Percentiles rank a stretch among this genome's conserved stretches.
Conservation (phyloP, 192 early-diverging fungal genomes). For the Pilaira anomala region DNA sequence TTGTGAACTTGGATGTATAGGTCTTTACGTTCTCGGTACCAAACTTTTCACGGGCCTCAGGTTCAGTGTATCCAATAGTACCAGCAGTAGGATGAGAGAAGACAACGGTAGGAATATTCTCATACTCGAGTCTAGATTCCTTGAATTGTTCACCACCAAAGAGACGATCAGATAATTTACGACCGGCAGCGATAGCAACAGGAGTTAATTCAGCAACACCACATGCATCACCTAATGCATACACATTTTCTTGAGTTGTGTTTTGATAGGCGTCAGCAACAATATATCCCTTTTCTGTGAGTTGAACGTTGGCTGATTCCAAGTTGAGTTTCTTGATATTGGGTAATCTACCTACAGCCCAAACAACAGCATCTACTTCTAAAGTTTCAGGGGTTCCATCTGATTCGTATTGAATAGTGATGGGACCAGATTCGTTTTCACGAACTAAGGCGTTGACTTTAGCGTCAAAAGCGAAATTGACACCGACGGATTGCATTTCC, state of each 20-base stretch:
- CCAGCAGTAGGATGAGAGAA: conserved; percentile 91
- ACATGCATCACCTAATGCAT: conserved; percentile 93
- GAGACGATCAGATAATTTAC: conserved; percentile 82
- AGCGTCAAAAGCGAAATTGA: conserved; percentile 73
- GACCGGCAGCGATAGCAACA: conserved; percentile 95
- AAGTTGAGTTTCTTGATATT: conserved; percentile 73
- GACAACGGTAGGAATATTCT: conserved; percentile 92
- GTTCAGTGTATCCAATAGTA: conserved; percentile 84
- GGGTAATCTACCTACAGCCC: conserved; percentile 88
- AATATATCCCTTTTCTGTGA: conserved; percentile 72
- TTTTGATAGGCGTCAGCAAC: conserved; percentile 85
- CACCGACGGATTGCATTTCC: conserved; percentile 72
- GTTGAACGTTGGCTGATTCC: conserved; percentile 56
- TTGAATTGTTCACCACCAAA: conserved; percentile 78
- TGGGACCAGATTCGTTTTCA: conserved; percentile 46
- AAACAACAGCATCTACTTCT: conserved; percentile 83
- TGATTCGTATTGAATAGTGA: conserved; percentile 48
- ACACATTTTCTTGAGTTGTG: conserved; percentile 66
- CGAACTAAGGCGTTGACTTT: conserved; percentile 60
- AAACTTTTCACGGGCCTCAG: conserved; percentile 67
- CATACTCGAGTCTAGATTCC: conserved; percentile 84
- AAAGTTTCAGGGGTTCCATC: conserved; percentile 41
- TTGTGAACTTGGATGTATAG: conserved; percentile 82
- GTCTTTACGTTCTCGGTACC: conserved; percentile 79
- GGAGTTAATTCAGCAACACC: conserved; percentile 91